Percentiles rank a stretch among this genome's conserved stretches.
These are phyloP conservation scores for Lodderomyces jiufengensis DNA, from an alignment of 1,139 yeast species.

Conservation along the genomic window DNA sequence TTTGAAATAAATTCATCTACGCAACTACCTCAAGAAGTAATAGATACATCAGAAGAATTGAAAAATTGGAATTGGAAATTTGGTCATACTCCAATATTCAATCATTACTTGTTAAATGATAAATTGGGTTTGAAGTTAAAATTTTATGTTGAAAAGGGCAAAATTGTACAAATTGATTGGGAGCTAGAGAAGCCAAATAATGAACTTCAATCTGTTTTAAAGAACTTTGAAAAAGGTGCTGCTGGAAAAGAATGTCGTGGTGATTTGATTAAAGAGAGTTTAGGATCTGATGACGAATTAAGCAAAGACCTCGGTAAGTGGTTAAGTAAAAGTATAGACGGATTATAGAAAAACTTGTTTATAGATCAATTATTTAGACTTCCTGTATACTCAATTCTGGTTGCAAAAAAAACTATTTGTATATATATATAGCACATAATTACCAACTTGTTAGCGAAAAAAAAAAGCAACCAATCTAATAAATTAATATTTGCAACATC, in stretches of 20 bases:
- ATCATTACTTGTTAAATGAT: slow-evolving; percentile 37
- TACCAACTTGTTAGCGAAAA: too few species aligned
- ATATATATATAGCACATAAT: too few species aligned
- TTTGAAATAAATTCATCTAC: slow-evolving; percentile 25
- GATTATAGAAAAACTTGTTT: slow-evolving; percentile 35
- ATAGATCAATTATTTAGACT: too few species aligned
- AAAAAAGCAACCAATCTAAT: too few species aligned
- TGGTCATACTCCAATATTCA: slow-evolving; percentile 69
- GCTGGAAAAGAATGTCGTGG: slow-evolving; percentile 1
- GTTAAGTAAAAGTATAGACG: slow-evolving; percentile 48
- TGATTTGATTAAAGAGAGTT: not conserved
- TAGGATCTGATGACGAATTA: slow-evolving; percentile 17
- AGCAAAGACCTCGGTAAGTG: slow-evolving; percentile 45
- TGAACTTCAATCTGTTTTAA: not conserved
- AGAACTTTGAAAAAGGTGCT: not conserved
- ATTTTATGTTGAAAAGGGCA: slow-evolving; percentile 41
- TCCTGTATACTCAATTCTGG: too few species aligned
- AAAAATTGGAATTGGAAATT: slow-evolving; percentile 66
- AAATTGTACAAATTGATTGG: slow-evolving; percentile 1
- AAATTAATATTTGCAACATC: too few species aligned
- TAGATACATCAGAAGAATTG: slow-evolving; percentile 40
- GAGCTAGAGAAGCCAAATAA: not conserved
- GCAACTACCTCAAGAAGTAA: slow-evolving; percentile 46
- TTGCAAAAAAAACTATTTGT: too few species aligned
- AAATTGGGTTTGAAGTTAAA: slow-evolving; percentile 29